Percentiles rank a stretch among this genome's conserved stretches.
phyloP scores from a whole-genome alignment of 169 alveolate genomes.

The Cryptosporidium viatorum region DNA sequence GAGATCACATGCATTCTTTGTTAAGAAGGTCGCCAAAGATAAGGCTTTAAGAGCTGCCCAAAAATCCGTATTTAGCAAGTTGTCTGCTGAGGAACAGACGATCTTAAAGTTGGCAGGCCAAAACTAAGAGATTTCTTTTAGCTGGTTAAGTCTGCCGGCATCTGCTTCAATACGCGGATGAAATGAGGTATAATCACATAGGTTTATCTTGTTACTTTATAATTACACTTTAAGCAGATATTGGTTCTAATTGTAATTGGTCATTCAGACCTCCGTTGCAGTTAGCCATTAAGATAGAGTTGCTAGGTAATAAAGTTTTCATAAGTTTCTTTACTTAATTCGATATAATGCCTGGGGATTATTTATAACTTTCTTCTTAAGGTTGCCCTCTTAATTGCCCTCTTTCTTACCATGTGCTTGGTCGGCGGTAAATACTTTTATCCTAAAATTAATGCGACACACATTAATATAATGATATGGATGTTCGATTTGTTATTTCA shows the following conservation, averaged over 20 bases:
- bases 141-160: background rate
- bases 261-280: background rate
- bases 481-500: background rate
- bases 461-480: conserved; percentile 11
- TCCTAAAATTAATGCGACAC: background rate
- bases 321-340: conserved; percentile 2
- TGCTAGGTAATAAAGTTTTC: conserved; percentile 23
- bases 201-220: conserved; percentile 21
- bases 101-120: conserved; percentile 56
- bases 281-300: conserved; percentile 1
- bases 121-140: conserved; percentile 3
- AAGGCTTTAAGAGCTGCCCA: conserved; percentile 69
- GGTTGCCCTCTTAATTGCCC: background rate
- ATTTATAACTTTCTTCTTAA: background rate
- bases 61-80: conserved; percentile 20
- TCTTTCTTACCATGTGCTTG: conserved; percentile 3
- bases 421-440: conserved; percentile 37
- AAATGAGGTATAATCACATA: background rate
- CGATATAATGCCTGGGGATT: background rate
- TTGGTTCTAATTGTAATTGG: background rate
- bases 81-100: conserved; percentile 50
- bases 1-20: conserved; percentile 86
- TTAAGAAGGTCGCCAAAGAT: conserved; percentile 82
- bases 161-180: background rate
- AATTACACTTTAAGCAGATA: background rate